Conservation (phyloP, 75 land plant species). For the Sequoia sempervirens region DNA sequence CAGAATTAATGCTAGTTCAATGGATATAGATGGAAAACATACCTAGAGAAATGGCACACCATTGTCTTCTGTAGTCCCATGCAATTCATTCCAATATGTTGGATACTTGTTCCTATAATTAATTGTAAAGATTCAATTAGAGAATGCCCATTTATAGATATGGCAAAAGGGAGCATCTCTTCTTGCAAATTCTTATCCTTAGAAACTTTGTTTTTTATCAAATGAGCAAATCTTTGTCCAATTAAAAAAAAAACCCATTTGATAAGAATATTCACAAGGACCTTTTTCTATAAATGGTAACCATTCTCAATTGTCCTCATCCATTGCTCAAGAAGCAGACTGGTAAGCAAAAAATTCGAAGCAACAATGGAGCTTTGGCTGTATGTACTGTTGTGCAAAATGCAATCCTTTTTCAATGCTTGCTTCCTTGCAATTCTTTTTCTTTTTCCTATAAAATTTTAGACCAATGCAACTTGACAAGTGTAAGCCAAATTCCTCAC, state of each 20-base stretch:
- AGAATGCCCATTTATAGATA: constrained; percentile 27
- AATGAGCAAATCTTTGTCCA: constrained; percentile 50
- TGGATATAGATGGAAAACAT: constrained; percentile 1
- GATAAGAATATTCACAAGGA: constrained; percentile 34
- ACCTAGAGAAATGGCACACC: constrained; percentile 71
- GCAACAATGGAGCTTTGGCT: no score
- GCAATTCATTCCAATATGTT: constrained; percentile 73
- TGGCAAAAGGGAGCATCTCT: constrained; percentile 77
- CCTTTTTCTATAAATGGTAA: constrained; percentile 47
- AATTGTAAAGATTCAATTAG: constrained; percentile 41
- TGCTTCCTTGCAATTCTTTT: no score
- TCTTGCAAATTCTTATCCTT: constrained; percentile 64
- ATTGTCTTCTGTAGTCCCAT: constrained; percentile 81
- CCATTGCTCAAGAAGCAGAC: not conserved
- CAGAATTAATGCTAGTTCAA: not conserved
- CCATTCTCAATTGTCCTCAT: constrained; percentile 3
- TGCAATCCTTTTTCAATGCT: no score
- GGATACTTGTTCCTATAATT: constrained; percentile 56
- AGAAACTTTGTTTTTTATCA: constrained; percentile 57
- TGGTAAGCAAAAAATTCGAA: not conserved
- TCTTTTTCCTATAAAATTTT: no score
- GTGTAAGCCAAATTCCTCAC: no score
- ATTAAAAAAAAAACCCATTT: constrained; percentile 68
- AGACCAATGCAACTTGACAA: no score
- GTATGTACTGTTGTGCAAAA: no score